Evolutionary conservation across 352 stramenopile genomes (phyloP).

Genomic region (Hyaloperonospora brassicae): DNA sequence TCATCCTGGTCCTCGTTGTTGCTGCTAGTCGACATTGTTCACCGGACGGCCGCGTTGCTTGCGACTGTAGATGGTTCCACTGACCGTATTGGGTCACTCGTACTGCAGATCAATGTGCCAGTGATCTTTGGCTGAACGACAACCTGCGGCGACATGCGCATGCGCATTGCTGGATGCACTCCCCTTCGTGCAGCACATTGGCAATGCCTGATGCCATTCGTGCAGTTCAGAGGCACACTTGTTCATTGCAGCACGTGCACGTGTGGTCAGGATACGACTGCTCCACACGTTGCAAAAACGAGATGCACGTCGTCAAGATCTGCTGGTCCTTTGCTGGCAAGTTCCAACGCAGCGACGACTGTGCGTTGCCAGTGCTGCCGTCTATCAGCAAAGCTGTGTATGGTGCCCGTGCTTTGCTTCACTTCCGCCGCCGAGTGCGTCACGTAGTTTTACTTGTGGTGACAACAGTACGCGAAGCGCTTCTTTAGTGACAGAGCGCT

Average conservation of each 20-base stretch:
- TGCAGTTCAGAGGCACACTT: not conserved
- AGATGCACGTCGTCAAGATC: slow-evolving; percentile 68
- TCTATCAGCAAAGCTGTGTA: too few species aligned
- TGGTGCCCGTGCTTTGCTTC: too few species aligned
- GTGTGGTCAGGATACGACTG: slow-evolving; percentile 73
- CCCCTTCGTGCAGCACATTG: slow-evolving; percentile 23
- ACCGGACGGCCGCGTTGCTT: slow-evolving; percentile 29
- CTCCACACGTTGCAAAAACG: slow-evolving; percentile 70
- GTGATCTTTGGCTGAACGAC: slow-evolving; percentile 5
- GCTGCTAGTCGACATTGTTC: slow-evolving; percentile 24
- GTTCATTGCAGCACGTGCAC: slow-evolving; percentile 33
- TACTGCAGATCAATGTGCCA: slow-evolving; percentile 5
- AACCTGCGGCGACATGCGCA: slow-evolving; percentile 7
- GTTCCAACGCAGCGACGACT: too few species aligned
- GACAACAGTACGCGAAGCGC: too few species aligned
- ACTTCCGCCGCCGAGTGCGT: too few species aligned
- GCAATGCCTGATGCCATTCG: not conserved
- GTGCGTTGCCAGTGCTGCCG: too few species aligned
- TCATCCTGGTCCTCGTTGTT: slow-evolving; percentile 25
- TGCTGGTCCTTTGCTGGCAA: too few species aligned
- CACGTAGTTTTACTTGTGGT: too few species aligned
- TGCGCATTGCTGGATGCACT: slow-evolving; percentile 10
- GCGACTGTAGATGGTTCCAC: slow-evolving; percentile 31
- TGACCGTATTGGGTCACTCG: slow-evolving; percentile 29
- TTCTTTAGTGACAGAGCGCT: too few species aligned